These are phyloP conservation scores for Collybiopsis luxurians DNA, from an alignment of 768 basidiomycete species.

Conservation along the genomic window DNA sequence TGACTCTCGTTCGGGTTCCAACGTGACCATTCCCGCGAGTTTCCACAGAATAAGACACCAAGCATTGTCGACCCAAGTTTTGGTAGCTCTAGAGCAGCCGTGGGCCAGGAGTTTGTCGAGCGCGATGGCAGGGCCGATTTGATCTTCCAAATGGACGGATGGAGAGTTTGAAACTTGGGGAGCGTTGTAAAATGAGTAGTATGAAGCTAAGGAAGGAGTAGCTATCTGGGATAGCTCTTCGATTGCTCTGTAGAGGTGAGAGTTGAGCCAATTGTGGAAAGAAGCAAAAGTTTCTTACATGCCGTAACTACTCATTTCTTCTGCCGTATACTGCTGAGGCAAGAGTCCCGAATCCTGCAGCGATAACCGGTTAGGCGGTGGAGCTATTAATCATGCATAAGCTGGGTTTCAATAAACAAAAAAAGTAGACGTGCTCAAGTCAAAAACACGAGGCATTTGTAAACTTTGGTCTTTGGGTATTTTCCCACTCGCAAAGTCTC, in stretches of 20 bases:
- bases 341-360: constrained; percentile 47
- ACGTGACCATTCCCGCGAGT: constrained; percentile 75
- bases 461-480: neutral
- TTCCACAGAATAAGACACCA: constrained; percentile 95
- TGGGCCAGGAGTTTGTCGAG: constrained; percentile 48
- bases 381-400: neutral
- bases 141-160: neutral
- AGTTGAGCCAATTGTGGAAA: neutral
- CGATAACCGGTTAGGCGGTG: constrained; percentile 35
- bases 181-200: constrained; percentile 55
- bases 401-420: no score
- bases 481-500: constrained; percentile 4
- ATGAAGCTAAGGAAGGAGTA: constrained; percentile 45
- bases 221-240: constrained; percentile 53
- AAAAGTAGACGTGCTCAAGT: constrained; percentile 24
- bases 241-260: constrained; percentile 38
- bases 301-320: constrained; percentile 47
- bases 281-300: constrained; percentile 39
- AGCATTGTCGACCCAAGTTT: constrained; percentile 89
- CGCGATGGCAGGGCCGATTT: constrained; percentile 44
- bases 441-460: constrained; percentile 30
- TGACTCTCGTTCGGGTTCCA: constrained; percentile 62
- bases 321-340: constrained; percentile 43
- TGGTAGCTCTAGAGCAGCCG: constrained; percentile 68
- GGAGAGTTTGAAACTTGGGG: constrained; percentile 22